Conservation (phyloP, 768 basidiomycete genomes). For the Kwoniella heveanensis region DNA sequence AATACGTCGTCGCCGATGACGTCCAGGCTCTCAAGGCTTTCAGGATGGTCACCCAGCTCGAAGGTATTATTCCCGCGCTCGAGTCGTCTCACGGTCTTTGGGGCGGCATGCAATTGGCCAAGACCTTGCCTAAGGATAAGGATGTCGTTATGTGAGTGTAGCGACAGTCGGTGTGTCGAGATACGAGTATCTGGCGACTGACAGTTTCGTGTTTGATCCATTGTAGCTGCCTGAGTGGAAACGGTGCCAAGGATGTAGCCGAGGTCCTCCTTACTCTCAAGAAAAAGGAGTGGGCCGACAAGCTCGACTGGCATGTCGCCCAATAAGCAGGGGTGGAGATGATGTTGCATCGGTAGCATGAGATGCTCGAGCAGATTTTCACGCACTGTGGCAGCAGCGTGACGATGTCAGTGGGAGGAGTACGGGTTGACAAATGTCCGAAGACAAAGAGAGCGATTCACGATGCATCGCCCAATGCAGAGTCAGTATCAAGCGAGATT, state of each 20-base stretch:
- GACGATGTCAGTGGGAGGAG: no score
- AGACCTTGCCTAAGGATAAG: conserved; percentile 75
- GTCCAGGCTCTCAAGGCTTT: conserved; percentile 92
- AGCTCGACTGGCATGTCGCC: conserved; percentile 85
- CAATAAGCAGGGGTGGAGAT: conserved; percentile 21
- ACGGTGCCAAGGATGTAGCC: conserved; percentile 97
- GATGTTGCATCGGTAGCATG: background rate
- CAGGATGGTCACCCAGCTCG: conserved; percentile 82
- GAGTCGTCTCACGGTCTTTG: conserved; percentile 97
- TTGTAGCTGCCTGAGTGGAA: conserved; percentile 74
- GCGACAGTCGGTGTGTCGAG: background rate
- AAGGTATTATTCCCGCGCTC: conserved; percentile 96
- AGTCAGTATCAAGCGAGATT: no score
- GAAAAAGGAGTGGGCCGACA: conserved; percentile 82
- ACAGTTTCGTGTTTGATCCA: no score
- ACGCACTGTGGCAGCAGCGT: no score
- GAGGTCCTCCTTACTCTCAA: conserved; percentile 79
- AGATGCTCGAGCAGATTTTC: no score
- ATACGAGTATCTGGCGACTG: conserved; percentile 56
- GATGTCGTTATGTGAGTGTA: conserved; percentile 85
- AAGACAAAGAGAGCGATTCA: no score
- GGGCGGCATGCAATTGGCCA: conserved; percentile 83
- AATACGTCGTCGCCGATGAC: conserved; percentile 90
- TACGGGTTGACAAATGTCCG: no score
- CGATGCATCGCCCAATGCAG: no score